These are phyloP conservation scores for Apophysomyces trapeziformis DNA, from an alignment of 371 early-diverging fungal species.

Conservation along the genomic window DNA sequence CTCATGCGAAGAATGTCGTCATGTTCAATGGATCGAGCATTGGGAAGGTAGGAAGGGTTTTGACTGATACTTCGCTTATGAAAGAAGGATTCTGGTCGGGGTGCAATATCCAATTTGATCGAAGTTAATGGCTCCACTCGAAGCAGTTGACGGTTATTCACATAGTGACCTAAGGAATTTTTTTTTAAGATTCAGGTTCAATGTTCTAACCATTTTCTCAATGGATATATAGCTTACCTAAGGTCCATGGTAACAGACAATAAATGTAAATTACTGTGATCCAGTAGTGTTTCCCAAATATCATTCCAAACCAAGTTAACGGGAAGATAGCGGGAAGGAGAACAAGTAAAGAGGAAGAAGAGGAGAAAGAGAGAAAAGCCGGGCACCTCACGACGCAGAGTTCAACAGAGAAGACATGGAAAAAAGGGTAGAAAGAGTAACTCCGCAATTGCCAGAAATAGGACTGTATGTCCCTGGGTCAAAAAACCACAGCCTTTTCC, in stretches of 20 bases:
- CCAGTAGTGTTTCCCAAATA: constrained; percentile 1
- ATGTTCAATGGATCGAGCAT: constrained; percentile 33
- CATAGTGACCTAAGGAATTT: constrained; percentile 24
- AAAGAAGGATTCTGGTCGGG: constrained; percentile 39
- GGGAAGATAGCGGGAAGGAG: not conserved
- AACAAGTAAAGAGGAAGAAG: not conserved
- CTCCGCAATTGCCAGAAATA: no score
- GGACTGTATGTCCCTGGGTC: no score
- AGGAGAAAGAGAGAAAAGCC: no score
- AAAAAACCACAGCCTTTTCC: no score
- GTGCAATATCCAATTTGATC: constrained; percentile 40
- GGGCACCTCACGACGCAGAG: no score
- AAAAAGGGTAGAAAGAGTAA: no score
- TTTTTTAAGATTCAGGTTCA: not conserved
- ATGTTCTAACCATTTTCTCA: no score
- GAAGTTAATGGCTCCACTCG: constrained; percentile 35
- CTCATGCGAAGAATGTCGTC: constrained; percentile 69
- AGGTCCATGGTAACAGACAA: constrained; percentile 6
- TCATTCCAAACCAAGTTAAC: not conserved
- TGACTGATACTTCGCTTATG: constrained; percentile 39
- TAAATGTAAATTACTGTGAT: not conserved
- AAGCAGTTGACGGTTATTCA: constrained; percentile 34
- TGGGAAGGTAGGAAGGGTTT: constrained; percentile 35
- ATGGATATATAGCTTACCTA: not conserved
- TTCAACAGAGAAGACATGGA: no score